Evolutionary conservation across 257 asterid genomes (phyloP).

Genomic region (Fraxinus quadrangulata): DNA sequence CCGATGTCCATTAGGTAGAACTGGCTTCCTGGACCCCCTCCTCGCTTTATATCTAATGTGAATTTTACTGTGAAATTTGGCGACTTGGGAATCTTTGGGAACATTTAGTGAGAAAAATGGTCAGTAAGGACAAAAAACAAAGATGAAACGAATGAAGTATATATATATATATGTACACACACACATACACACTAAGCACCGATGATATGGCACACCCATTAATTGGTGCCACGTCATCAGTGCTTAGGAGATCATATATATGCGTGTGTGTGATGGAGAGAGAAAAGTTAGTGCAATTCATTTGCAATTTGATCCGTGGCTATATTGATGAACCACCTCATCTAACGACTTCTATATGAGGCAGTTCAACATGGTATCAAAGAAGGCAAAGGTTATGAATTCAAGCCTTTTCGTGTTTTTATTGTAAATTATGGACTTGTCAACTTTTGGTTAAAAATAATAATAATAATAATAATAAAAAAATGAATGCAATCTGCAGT

Average conservation of each 20-base stretch:
- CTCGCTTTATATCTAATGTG: slow-evolving; percentile 45
- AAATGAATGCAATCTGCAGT: neutral
- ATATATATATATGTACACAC: no score
- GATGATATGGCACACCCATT: no score
- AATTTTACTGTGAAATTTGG: slow-evolving; percentile 63
- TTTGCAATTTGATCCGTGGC: neutral
- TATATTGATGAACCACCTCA: neutral
- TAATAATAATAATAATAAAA: no score
- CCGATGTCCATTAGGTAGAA: slow-evolving; percentile 64
- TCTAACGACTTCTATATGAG: neutral
- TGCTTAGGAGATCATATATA: no score
- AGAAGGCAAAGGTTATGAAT: neutral
- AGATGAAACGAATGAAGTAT: neutral
- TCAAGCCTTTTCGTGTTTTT: no score
- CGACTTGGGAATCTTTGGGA: slow-evolving; percentile 52
- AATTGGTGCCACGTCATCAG: no score
- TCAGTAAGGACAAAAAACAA: neutral
- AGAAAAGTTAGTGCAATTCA: neutral
- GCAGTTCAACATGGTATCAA: neutral
- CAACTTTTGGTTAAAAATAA: no score
- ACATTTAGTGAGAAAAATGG: neutral
- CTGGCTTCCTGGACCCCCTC: slow-evolving; percentile 58
- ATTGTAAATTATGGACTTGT: no score
- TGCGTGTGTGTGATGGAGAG: neutral
- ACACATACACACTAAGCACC: neutral